Conservation (phyloP, 129 eudicot species). For the Ambrosia trifida region DNA sequence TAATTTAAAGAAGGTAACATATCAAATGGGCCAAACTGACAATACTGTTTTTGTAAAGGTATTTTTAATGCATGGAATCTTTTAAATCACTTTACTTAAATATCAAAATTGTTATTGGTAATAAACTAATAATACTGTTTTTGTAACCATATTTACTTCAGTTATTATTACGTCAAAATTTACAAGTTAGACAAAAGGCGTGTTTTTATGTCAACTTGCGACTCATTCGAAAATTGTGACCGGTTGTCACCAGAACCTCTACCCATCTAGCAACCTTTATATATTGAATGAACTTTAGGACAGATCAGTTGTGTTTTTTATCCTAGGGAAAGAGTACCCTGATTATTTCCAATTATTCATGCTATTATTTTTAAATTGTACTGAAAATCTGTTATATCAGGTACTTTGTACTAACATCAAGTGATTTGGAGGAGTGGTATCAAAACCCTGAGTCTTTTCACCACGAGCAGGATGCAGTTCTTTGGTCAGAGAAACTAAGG, state of each 20-base stretch:
- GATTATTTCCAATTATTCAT: constrained; percentile 5
- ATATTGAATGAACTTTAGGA: constrained; percentile 8
- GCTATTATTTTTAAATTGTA: background rate
- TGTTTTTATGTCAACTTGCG: background rate
- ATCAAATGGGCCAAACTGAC: background rate
- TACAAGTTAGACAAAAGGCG: background rate
- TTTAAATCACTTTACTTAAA: background rate
- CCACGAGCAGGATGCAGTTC: constrained; percentile 95
- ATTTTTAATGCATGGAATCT: background rate
- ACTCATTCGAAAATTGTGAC: background rate
- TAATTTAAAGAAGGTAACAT: background rate
- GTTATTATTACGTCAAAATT: background rate
- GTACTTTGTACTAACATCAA: constrained; percentile 84
- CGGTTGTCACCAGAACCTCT: background rate
- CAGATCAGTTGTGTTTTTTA: constrained; percentile 3
- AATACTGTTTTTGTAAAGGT: background rate
- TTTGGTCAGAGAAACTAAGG: constrained; percentile 97
- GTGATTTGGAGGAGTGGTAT: constrained; percentile 95
- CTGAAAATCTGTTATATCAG: constrained; percentile 42
- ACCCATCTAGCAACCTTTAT: constrained; percentile 3
- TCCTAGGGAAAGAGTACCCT: background rate
- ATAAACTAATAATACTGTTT: background rate
- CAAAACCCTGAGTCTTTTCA: constrained; percentile 88
- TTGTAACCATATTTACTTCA: background rate
- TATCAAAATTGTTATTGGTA: background rate